Percentiles rank a stretch among this genome's conserved stretches.
These are phyloP conservation scores for Spiraea crenata DNA, from an alignment of 331 rosid genomes.

Conservation along the genomic window DNA sequence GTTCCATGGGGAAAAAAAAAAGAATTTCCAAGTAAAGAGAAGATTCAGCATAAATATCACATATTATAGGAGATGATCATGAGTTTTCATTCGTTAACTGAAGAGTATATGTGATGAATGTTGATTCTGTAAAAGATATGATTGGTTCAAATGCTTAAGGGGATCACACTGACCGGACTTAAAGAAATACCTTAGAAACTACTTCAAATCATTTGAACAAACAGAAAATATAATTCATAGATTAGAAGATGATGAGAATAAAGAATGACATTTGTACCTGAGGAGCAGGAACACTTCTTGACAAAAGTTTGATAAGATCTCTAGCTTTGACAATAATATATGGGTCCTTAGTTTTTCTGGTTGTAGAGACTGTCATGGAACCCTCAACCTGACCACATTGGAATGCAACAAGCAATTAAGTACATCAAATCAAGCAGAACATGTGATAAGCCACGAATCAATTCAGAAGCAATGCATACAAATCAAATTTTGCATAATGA, in stretches of 20 bases:
- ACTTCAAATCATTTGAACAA: neutral
- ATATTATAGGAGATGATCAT: neutral
- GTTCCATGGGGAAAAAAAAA: neutral
- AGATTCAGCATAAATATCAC: neutral
- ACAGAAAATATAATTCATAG: neutral
- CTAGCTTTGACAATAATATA: conserved; percentile 82
- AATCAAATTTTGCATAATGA: neutral
- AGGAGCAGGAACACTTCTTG: conserved; percentile 91
- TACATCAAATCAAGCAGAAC: neutral
- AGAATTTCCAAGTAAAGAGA: neutral
- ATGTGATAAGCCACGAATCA: too few relatives aligned
- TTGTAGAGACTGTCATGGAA: conserved; percentile 89
- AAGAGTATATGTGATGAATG: neutral
- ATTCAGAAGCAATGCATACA: neutral
- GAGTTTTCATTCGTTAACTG: neutral
- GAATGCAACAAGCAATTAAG: neutral
- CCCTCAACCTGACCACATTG: conserved; percentile 61
- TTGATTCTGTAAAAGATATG: neutral
- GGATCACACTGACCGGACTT: neutral
- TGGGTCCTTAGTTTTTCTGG: conserved; percentile 83
- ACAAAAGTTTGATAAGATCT: conserved; percentile 84
- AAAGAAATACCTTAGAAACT: neutral
- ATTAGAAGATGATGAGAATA: neutral
- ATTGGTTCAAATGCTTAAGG: neutral
- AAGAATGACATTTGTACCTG: conserved; percentile 46